Base-by-base conservation (phyloP, 2,329 filamentous ascomycete genomes). In the Colletotrichum siamense region DNA sequence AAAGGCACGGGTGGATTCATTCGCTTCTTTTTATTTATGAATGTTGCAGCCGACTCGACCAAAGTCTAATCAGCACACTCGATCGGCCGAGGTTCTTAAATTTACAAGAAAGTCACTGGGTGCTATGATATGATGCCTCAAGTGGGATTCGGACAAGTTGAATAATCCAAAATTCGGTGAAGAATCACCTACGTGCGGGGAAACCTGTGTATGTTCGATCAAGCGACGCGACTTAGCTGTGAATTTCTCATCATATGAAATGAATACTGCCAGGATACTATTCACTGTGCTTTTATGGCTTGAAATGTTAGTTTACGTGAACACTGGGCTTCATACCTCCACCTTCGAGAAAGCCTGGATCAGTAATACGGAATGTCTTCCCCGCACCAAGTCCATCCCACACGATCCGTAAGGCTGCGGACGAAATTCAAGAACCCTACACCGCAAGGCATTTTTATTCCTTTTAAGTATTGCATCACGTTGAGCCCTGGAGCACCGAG, bases 211-310 rank as follows among this genome's bases (percentile, higher is more conserved):
- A 49, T 22, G 0, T 22, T 49, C 10, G n/a, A 49, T 13, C n/a
- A 8, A 22, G 2, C 44, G 10, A 13, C n/a, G 44, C 44, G 1
- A 22, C n/a, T 13, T 1, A 22, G 1, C 3, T 13, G 6, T 13
- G 4, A 22, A 1, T 8, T 49, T 49, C 44, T 52, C 44, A 52
- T 52, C 44, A 52, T 12, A 52, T 22, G n/a, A 13, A 52, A 22
- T 52, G 1, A 13, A 13, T 13, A 4, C 10, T 22, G 6, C 18
- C 4, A 6, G n/a, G 6, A 22, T 7, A 22, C 44, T 22, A 49
- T 49, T 22, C 18, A 8, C 12, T 5, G 13, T 16, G 9, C 5
- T 44, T n/a, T 10, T 3, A 2, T 44, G 8, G 10, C 16, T 44
- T n/a, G 8, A n/a, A 16, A 22, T 57, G 13, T 2, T 13, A 57